Conservation (phyloP, 2,329 filamentous ascomycete genomes). For the Colletotrichum sojae region DNA sequence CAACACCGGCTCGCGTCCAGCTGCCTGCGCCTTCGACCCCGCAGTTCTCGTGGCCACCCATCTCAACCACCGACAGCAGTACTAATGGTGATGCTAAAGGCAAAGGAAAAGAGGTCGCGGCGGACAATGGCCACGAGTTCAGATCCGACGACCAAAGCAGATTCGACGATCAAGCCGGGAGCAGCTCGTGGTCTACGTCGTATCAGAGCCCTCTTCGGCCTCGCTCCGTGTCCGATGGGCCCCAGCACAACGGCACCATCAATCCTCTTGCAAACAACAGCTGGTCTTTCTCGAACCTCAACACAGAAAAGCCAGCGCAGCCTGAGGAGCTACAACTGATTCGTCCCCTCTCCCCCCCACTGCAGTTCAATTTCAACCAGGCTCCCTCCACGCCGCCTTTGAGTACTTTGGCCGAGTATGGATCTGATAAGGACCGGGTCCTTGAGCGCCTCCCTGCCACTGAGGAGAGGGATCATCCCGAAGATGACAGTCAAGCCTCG, state of each 20-base stretch:
- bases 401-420: conserved; percentile 20
- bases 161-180: conserved; percentile 16
- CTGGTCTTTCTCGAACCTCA: conserved; percentile 69
- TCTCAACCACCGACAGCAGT: not conserved
- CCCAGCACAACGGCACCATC: conserved; percentile 57
- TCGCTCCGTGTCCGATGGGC: conserved; percentile 71
- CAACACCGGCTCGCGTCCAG: conserved; percentile 15
- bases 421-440: conserved; percentile 10
- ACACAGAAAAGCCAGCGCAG: conserved; percentile 41
- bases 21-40: conserved; percentile 39
- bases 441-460: conserved; percentile 2
- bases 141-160: not conserved
- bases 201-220: conserved; percentile 54
- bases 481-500: not conserved
- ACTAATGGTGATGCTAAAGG: conserved; percentile 34
- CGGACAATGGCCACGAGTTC: conserved; percentile 18
- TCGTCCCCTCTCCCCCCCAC: not conserved
- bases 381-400: conserved; percentile 11
- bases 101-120: conserved; percentile 42
- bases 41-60: conserved; percentile 39
- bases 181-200: conserved; percentile 8
- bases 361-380: not conserved
- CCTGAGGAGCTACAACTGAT: conserved; percentile 10
- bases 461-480: conserved; percentile 1
- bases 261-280: conserved; percentile 72